Evolutionary conservation across 2,329 filamentous ascomycete genomes (phyloP), one percentile per base, ranked within the genome.

Genomic region (Pestalotiopsis fici): DNA sequence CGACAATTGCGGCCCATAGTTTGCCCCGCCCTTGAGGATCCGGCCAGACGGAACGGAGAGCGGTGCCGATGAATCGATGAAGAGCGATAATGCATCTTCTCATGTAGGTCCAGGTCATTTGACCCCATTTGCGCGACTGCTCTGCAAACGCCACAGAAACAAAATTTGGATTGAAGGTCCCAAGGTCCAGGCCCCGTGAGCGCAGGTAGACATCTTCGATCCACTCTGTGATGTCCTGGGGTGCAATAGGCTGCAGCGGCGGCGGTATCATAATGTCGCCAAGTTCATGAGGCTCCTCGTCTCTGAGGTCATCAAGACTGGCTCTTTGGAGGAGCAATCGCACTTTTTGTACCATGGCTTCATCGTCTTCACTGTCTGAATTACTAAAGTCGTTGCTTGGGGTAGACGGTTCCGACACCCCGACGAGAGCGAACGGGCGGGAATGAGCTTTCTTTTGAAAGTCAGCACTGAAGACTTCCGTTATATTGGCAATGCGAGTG

Each of bases 91-190:
- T 74, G 13, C 76, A 69, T 7, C 66, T 37, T 68, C 75, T 75
- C 37, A 79, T 65, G 64, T 77, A 77, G 0, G 68, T 54, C 55
- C 65, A 67, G 11, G 74, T 73, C 35, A 78, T 73, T 5, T 5
- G 9, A 0, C 64, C 68, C 78, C 78, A 80, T 35, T 76, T 77
- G 6, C 59, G 47, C 0, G 77, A 78, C 50, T 80, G 77, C 62
- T 78, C 71, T 21, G 60, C 62, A 65, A 77, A 75, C 0, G 73
- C 74, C 27, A 63, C 68, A 0, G 71, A 65, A 27, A 76, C 64
- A 0, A 78, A 54, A 1, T 65, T 59, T 2, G 66, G 55, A n/a
- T 68, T 74, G 62, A 72, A 73, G 0, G 71, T 70, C 2, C 69
- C 67, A 0, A 78, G 71, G 0, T 77, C 74, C 21, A 71, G 68